Base-by-base conservation (phyloP, 768 basidiomycete genomes). In the Obba rivulosa region DNA sequence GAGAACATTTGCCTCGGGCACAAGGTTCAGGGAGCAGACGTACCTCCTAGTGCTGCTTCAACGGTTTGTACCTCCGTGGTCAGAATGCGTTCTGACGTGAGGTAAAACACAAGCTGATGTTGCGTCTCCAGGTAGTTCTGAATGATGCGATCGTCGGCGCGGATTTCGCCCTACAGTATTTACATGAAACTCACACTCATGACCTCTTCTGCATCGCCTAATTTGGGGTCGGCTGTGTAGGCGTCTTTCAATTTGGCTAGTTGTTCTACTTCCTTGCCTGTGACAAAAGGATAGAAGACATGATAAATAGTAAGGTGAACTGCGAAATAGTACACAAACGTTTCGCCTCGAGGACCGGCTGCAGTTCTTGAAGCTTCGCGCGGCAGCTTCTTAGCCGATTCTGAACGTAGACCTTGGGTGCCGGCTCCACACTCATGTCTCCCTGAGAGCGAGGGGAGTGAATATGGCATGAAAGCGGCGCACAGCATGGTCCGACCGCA, bases 401-500 rank as follows among this genome's bases (percentile, higher is more conserved):
- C 68, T 92, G 90, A 18, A 92, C 69, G 60, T 87, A 80, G 2
- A 88, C 73, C 64, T 87, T 91, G 0, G 90, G 82, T 8, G 76
- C 77, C 18, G 77, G 67, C 31, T 91, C 90, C 11, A 83, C 63
- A 58, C 69, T 82, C 65, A 90, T 76, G 5, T 73, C 77, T 35
- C 67, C 71, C 85, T 87, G 52, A 5, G 23, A 38, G 18, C 22
- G 14, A 20, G 34, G 13, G 21, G 43, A 24, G 9, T 35, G n/a
- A n/a, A 38, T n/a, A 35, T 38, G 16, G 40, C 3, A 28, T 17
- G 40, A 18, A 18, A 41, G 45, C 34, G 43, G 45, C 18, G 13
- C 28, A 16, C 16, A 14, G 10, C 17, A n/a, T 37, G 2, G n/a
- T 25, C 25, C 14, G 24, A 8, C 64, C 79, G 53, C 61, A 80